Conservation (phyloP, 2,329 filamentous ascomycete genomes). For the Hortaea werneckii region DNA sequence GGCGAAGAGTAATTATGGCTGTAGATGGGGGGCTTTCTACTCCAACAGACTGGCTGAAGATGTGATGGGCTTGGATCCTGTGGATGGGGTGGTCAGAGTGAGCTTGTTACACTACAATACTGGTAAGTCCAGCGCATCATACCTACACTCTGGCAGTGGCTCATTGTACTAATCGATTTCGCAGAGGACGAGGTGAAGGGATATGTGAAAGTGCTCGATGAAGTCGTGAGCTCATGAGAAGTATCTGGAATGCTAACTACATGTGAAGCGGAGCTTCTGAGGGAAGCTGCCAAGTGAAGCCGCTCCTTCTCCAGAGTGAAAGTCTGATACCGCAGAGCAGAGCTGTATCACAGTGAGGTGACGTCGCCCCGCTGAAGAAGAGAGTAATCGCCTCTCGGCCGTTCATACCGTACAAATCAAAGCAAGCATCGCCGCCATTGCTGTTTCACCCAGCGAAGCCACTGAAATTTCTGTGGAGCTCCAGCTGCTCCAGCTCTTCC, state of each 20-base stretch:
- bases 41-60: conserved; percentile 52
- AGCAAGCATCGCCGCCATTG: too few relatives aligned
- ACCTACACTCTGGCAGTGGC: background rate
- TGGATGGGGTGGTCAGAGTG: conserved; percentile 58
- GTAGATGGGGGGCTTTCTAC: conserved; percentile 61
- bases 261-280: background rate
- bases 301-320: too few relatives aligned
- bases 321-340: too few relatives aligned
- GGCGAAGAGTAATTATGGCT: conserved; percentile 47
- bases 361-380: too few relatives aligned
- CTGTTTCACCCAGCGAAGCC: background rate
- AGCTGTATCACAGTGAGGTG: too few relatives aligned
- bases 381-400: too few relatives aligned
- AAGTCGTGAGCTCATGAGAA: conserved; percentile 23
- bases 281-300: background rate
- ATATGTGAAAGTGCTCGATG: conserved; percentile 44
- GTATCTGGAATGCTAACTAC: background rate
- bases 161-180: conserved; percentile 1
- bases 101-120: conserved; percentile 67
- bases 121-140: conserved; percentile 31
- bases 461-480: conserved; percentile 12
- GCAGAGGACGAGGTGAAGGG: conserved; percentile 47
- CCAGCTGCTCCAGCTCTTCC: conserved; percentile 24
- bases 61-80: conserved; percentile 44
- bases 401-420: too few relatives aligned